Percentiles rank a stretch among this genome's conserved stretches.
phyloP scores from a whole-genome alignment of 2,329 filamentous ascomycete genomes.

The Aspergillus aculeatus region DNA sequence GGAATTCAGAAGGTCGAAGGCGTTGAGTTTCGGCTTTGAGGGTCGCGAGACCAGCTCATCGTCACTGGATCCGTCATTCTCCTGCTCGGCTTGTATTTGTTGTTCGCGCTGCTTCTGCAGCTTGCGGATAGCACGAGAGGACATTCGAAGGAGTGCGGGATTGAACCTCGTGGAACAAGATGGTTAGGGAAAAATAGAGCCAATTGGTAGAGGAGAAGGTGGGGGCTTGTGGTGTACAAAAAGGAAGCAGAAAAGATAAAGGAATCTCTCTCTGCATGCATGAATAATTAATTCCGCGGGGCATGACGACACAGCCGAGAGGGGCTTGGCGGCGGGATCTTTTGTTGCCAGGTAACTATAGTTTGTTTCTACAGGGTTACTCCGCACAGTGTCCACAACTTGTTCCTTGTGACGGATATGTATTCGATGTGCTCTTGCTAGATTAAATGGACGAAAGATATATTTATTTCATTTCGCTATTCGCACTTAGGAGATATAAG shows the following conservation, averaged over 20 bases:
- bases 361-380: too few species aligned
- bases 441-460: too few species aligned
- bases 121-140: slow-evolving; percentile 64
- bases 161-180: background rate
- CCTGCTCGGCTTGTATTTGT: slow-evolving; percentile 40
- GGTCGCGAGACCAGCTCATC: slow-evolving; percentile 37
- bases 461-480: too few species aligned
- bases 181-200: background rate
- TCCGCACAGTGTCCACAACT: too few species aligned
- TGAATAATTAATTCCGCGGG: slow-evolving; percentile 21
- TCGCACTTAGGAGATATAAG: too few species aligned
- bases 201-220: background rate
- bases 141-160: slow-evolving; percentile 48
- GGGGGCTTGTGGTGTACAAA: background rate
- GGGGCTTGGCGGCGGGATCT: slow-evolving; percentile 23
- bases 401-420: too few species aligned
- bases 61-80: slow-evolving; percentile 42
- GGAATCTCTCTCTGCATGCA: slow-evolving; percentile 5
- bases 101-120: slow-evolving; percentile 62
- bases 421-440: too few species aligned
- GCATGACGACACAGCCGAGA: slow-evolving; percentile 35
- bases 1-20: slow-evolving; percentile 55
- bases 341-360: background rate
- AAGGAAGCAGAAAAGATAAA: background rate
- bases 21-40: slow-evolving; percentile 48